Evolutionary conservation across 2,329 filamentous ascomycete species (phyloP).

Genomic region (Xylaria sp.): DNA sequence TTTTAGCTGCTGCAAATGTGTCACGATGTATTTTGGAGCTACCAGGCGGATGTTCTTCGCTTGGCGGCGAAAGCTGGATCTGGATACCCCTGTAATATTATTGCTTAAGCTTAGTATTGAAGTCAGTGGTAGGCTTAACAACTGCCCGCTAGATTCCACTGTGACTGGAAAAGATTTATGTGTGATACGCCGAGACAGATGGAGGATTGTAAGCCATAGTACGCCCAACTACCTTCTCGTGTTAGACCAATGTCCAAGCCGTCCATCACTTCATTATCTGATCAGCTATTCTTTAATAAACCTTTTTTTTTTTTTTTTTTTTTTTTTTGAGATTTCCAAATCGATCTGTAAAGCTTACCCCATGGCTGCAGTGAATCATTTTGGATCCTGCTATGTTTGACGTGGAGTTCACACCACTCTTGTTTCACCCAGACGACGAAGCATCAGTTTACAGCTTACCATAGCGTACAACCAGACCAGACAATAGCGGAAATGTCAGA

Average conservation of each 20-base stretch:
- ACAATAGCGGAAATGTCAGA: too few species aligned
- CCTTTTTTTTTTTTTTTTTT: too few species aligned
- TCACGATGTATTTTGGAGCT: constrained; percentile 26
- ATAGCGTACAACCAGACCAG: too few species aligned
- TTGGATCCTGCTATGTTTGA: neutral
- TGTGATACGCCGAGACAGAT: neutral
- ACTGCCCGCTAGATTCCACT: neutral
- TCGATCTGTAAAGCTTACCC: neutral
- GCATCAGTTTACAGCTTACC: too few species aligned
- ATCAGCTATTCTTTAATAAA: neutral
- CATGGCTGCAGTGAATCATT: too few species aligned
- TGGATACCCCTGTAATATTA: constrained; percentile 32
- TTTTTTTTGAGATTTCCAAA: too few species aligned
- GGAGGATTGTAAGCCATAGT: neutral
- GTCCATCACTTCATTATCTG: neutral
- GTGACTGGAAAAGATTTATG: neutral
- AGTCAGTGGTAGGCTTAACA: constrained; percentile 8
- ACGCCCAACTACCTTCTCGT: neutral
- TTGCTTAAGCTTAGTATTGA: constrained; percentile 22
- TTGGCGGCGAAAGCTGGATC: constrained; percentile 17
- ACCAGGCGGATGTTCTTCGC: constrained; percentile 17
- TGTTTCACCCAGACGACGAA: neutral
- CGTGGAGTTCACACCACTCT: neutral
- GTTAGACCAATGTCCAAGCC: too few species aligned
- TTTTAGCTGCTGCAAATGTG: constrained; percentile 26